Percentiles rank a stretch among this genome's conserved stretches.
These are phyloP conservation scores for Exophiala sp. DNA, from an alignment of 2,329 filamentous ascomycete genomes.

Conservation along the genomic window DNA sequence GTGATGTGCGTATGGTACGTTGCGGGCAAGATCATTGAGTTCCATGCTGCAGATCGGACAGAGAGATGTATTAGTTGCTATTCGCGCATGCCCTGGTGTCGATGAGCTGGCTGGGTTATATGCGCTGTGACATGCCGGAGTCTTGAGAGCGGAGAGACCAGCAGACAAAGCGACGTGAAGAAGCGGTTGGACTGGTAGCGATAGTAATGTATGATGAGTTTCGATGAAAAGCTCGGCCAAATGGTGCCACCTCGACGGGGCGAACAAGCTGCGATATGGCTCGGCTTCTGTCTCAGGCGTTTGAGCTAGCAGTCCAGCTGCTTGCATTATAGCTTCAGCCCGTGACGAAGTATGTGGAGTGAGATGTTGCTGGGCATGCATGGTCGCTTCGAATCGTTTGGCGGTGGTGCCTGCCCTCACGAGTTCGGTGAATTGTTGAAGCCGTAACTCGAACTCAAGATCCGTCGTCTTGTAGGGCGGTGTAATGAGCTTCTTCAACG, in stretches of 20 bases:
- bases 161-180: slow-evolving; percentile 88
- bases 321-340: slow-evolving; percentile 65
- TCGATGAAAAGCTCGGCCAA: slow-evolving; percentile 77
- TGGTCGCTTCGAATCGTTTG: slow-evolving; percentile 71
- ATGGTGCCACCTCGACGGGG: slow-evolving; percentile 65
- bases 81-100: slow-evolving; percentile 50
- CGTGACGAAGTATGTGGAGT: slow-evolving; percentile 66
- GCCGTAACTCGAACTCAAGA: slow-evolving; percentile 86
- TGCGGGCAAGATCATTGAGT: slow-evolving; percentile 82
- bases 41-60: slow-evolving; percentile 97
- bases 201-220: slow-evolving; percentile 82
- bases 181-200: slow-evolving; percentile 75
- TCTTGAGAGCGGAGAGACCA: slow-evolving; percentile 91
- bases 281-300: slow-evolving; percentile 57
- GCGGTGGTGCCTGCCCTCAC: slow-evolving; percentile 63
- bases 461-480: slow-evolving; percentile 41
- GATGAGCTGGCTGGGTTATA: slow-evolving; percentile 51
- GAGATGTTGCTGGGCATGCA: slow-evolving; percentile 79
- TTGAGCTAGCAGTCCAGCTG: slow-evolving; percentile 77
- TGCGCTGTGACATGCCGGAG: slow-evolving; percentile 80
- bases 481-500: slow-evolving; percentile 71
- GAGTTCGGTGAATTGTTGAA: slow-evolving; percentile 94
- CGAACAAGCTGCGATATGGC: slow-evolving; percentile 69
- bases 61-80: slow-evolving; percentile 56
- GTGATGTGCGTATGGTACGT: slow-evolving; percentile 92